Conservation (phyloP, 208 protist species). For the Leishmania arabica region DNA sequence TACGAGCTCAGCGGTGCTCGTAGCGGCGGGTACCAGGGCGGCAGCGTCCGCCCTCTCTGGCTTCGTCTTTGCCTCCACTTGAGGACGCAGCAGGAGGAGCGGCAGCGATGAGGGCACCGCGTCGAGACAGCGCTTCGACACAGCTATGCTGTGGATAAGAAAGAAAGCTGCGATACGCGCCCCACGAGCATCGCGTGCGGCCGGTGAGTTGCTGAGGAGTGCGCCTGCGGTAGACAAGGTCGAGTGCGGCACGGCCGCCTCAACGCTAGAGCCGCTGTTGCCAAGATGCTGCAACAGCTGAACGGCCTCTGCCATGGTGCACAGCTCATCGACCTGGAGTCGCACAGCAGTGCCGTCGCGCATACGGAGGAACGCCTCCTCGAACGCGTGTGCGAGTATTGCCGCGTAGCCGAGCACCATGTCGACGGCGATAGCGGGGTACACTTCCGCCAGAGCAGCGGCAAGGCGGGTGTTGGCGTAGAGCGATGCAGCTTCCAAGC, state of each 20-base stretch:
- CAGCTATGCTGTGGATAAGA: slow-evolving; percentile 45
- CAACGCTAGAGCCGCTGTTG: background rate
- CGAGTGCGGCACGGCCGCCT: background rate
- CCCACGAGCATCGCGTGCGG: slow-evolving; percentile 21
- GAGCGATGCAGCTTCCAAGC: slow-evolving; percentile 32
- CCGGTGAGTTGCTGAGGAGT: background rate
- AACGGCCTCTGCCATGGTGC: slow-evolving; percentile 55
- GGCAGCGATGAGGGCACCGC: slow-evolving; percentile 24
- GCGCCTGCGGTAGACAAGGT: background rate
- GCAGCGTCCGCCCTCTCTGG: background rate
- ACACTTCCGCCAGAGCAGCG: slow-evolving; percentile 16
- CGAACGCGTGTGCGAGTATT: slow-evolving; percentile 34
- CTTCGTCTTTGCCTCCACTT: background rate
- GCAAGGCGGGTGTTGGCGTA: slow-evolving; percentile 49
- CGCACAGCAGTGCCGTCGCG: slow-evolving; percentile 12
- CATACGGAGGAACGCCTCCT: slow-evolving; percentile 40
- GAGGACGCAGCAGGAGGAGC: slow-evolving; percentile 1
- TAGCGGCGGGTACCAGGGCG: background rate
- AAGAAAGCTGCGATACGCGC: slow-evolving; percentile 45
- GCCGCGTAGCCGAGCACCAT: slow-evolving; percentile 33
- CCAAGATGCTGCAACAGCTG: slow-evolving; percentile 32
- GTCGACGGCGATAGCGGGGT: slow-evolving; percentile 6
- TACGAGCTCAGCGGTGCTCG: background rate
- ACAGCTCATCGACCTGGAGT: slow-evolving; percentile 55
- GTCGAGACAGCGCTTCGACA: slow-evolving; percentile 61